Conservation (phyloP, 2,329 filamentous ascomycete genomes). For the Byssothecium circinans region DNA sequence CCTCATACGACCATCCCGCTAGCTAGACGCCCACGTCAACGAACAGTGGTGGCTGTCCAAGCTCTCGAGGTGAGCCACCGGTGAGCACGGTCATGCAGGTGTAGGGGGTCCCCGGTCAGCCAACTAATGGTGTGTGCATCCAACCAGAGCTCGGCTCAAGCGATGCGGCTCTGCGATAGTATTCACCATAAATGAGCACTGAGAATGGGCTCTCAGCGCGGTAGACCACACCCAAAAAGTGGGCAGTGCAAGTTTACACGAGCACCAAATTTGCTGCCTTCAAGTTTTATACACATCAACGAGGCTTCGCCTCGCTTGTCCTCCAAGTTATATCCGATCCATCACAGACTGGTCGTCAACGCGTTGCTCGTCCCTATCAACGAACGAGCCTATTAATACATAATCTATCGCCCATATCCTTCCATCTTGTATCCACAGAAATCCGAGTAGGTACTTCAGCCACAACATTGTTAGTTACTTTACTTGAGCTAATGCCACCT, state of each 20-base stretch:
- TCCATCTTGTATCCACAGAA: background rate
- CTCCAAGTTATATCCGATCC: conserved; percentile 12
- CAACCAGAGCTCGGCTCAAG: background rate
- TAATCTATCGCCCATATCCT: background rate
- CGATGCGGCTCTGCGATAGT: conserved; percentile 41
- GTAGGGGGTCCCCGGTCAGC: conserved; percentile 9
- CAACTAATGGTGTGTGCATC: conserved; percentile 9
- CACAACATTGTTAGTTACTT: background rate
- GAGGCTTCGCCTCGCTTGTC: conserved; percentile 34
- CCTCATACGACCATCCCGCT: conserved; percentile 25
- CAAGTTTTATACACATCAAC: conserved; percentile 8
- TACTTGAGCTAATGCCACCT: background rate
- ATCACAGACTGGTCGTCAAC: conserved; percentile 12
- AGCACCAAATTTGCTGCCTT: conserved; percentile 28
- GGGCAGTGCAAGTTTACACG: conserved; percentile 34
- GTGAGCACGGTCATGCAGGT: conserved; percentile 26
- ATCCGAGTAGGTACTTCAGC: background rate
- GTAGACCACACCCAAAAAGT: conserved; percentile 19
- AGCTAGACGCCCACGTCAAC: conserved; percentile 28
- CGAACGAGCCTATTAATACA: conserved; percentile 1
- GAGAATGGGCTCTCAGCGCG: conserved; percentile 22
- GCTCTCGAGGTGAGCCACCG: conserved; percentile 27
- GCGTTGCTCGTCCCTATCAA: conserved; percentile 4
- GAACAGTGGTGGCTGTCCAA: conserved; percentile 32
- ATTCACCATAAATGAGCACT: conserved; percentile 34